A percentile compares a stretch with the other conserved stretches of the same genome.
phyloP scores from a whole-genome alignment of 1,284 basidiomycete species.

The Marasmius tenuissimus region DNA sequence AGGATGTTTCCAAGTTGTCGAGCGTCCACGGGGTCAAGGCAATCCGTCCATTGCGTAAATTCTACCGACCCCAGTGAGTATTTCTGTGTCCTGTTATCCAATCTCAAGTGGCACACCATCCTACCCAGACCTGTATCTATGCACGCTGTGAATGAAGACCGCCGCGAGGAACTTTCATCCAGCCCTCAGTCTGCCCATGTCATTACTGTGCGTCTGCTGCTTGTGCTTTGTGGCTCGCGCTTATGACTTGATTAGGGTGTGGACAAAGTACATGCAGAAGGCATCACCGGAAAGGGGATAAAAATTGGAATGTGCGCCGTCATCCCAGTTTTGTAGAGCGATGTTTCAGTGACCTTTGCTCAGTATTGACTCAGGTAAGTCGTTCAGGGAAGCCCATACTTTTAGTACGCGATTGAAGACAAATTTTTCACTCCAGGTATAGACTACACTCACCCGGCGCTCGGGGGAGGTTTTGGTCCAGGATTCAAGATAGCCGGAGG shows the following conservation, averaged over 20 bases:
- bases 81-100: not conserved
- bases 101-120: not conserved
- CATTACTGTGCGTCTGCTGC: constrained; percentile 31
- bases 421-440: constrained; percentile 19
- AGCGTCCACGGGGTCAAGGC: constrained; percentile 36
- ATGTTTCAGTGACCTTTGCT: constrained; percentile 19
- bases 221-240: not conserved
- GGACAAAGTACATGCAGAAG: constrained; percentile 43
- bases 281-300: constrained; percentile 40
- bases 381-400: not conserved
- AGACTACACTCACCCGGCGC: constrained; percentile 62
- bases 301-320: constrained; percentile 44
- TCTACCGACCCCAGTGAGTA: constrained; percentile 31
- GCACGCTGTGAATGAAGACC: constrained; percentile 29
- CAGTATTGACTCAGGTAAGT: constrained; percentile 31
- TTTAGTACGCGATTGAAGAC: too few relatives aligned
- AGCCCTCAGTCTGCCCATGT: constrained; percentile 39
- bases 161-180: constrained; percentile 34
- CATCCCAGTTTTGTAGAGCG: not conserved
- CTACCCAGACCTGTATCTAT: constrained; percentile 25
- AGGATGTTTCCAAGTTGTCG: constrained; percentile 34
- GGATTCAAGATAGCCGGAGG: constrained; percentile 64
- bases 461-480: constrained; percentile 63
- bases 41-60: constrained; percentile 36
- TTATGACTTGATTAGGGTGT: constrained; percentile 33